phyloP scores from a whole-genome alignment of 768 basidiomycete species.

The Suillus placidus region DNA sequence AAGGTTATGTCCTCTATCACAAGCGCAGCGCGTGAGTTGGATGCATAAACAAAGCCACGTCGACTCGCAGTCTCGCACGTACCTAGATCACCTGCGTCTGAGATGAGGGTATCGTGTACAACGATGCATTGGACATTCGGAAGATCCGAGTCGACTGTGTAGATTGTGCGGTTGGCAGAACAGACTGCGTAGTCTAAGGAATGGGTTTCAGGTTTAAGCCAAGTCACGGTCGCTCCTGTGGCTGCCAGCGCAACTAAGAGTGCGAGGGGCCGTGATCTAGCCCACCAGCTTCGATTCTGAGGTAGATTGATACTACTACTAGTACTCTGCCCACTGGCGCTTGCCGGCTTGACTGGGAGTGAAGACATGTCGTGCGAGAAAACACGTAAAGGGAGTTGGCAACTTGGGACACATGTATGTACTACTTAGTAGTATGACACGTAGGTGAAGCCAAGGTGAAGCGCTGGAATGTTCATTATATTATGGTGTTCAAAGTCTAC shows the following conservation, averaged over 20 bases:
- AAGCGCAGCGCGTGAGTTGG: slow-evolving; percentile 16
- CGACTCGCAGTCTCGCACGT: slow-evolving; percentile 18
- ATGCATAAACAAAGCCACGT: neutral
- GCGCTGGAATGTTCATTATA: neutral
- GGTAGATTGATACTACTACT: neutral
- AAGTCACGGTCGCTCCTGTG: neutral
- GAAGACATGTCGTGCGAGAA: neutral
- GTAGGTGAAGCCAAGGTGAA: neutral
- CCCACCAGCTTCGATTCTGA: neutral
- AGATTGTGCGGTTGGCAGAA: slow-evolving; percentile 53
- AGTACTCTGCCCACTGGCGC: slow-evolving; percentile 3
- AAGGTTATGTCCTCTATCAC: slow-evolving; percentile 26
- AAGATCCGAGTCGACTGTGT: slow-evolving; percentile 62
- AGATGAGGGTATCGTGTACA: slow-evolving; percentile 50
- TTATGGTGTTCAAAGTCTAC: neutral
- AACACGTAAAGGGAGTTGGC: neutral
- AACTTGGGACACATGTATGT: too few species aligned
- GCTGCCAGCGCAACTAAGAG: neutral
- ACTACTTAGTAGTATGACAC: neutral
- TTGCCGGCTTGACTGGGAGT: neutral
- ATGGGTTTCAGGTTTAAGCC: slow-evolving; percentile 1
- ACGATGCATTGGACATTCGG: slow-evolving; percentile 66
- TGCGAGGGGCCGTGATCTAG: neutral
- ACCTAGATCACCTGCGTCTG: slow-evolving; percentile 54
- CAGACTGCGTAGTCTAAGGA: slow-evolving; percentile 57